A percentile compares a stretch with the other conserved stretches of the same genome.
These are phyloP conservation scores for Miamiensis avidus DNA, from an alignment of 169 alveolate species.

Conservation along the genomic window DNA sequence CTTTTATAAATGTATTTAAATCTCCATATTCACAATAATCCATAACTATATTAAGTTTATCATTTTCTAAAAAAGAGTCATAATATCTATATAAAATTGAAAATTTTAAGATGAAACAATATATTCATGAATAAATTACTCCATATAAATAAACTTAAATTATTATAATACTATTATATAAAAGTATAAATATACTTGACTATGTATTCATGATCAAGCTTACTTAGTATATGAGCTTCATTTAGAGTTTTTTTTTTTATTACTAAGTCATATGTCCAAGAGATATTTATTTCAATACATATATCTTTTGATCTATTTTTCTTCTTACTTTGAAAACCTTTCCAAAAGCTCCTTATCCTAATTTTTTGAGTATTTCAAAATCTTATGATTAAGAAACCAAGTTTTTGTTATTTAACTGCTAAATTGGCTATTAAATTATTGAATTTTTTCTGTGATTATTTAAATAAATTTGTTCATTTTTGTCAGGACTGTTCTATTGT, in stretches of 20 bases:
- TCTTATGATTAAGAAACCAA: conserved; percentile 11
- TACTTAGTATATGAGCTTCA: conserved; percentile 64
- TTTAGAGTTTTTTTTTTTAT: conserved; percentile 15
- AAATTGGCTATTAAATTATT: no score
- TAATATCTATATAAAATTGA: conserved; percentile 38
- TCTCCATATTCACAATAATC: conserved; percentile 50
- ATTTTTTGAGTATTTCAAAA: conserved; percentile 48
- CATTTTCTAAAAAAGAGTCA: conserved; percentile 66
- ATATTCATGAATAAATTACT: no score
- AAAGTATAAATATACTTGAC: no score
- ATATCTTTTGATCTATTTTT: conserved; percentile 41
- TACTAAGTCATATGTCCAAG: neutral
- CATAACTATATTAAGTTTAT: conserved; percentile 38
- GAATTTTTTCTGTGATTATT: no score
- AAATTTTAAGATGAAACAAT: no score
- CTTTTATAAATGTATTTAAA: conserved; percentile 31
- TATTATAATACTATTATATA: no score
- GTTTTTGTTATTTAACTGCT: no score
- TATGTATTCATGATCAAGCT: conserved; percentile 58
- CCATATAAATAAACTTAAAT: no score
- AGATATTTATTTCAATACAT: conserved; percentile 58
- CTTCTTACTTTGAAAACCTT: conserved; percentile 53
- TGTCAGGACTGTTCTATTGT: no score
- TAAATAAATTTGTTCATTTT: no score
- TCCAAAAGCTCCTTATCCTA: conserved; percentile 61